Conservation (phyloP, 805 yeast species). For the Saturnispora ahearnii region DNA sequence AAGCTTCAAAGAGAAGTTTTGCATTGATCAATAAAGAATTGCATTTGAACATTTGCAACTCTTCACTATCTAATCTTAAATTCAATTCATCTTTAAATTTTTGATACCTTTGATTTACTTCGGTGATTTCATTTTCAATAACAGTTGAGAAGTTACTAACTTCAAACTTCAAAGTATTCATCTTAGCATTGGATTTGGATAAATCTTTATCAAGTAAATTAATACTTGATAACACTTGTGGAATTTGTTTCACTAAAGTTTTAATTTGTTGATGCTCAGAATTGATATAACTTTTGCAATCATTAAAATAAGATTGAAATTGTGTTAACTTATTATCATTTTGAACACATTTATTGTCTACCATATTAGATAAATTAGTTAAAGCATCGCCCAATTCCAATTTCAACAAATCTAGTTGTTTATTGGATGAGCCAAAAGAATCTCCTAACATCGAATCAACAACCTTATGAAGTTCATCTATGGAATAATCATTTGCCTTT, state of each 20-base stretch:
- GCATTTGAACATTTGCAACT: slow-evolving; percentile 22
- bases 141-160: background rate
- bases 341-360: background rate
- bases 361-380: background rate
- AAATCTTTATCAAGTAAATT: background rate
- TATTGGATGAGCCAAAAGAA: background rate
- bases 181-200: background rate
- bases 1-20: slow-evolving; percentile 23
- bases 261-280: slow-evolving; percentile 5
- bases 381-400: slow-evolving; percentile 8
- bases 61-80: slow-evolving; percentile 6
- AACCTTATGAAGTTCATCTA: slow-evolving; percentile 8
- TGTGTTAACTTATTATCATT: background rate
- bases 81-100: background rate
- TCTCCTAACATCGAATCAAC: slow-evolving; percentile 12
- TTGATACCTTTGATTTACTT: background rate
- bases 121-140: background rate
- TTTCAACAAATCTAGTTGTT: slow-evolving; percentile 4
- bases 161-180: background rate
- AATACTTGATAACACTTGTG: background rate
- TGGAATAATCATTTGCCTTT: background rate
- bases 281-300: slow-evolving; percentile 5
- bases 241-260: slow-evolving; percentile 1
- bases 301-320: background rate
- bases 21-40: slow-evolving; percentile 20